Evolutionary conservation across 345 rosid genomes (phyloP).

Genomic region (Brassica incana): DNA sequence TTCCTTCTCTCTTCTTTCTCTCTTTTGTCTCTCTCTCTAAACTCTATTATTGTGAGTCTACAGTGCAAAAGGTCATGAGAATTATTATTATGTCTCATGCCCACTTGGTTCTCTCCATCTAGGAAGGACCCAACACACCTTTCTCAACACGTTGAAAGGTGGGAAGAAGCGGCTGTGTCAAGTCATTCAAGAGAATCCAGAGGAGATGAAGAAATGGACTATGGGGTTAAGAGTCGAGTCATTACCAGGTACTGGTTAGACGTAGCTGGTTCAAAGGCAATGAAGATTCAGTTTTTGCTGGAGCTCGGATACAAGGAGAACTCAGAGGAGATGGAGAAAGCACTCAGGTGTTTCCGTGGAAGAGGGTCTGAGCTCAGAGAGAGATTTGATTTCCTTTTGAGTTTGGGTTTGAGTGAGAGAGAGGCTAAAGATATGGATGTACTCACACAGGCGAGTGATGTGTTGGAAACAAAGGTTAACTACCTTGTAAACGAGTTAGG

Average conservation of each 20-base stretch:
- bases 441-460: slow-evolving; percentile 50
- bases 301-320: slow-evolving; percentile 54
- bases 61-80: too few relatives aligned
- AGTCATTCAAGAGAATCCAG: slow-evolving; percentile 61
- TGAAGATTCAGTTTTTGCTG: slow-evolving; percentile 61
- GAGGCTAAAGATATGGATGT: slow-evolving; percentile 61
- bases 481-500: slow-evolving; percentile 56
- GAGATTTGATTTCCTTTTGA: slow-evolving; percentile 63
- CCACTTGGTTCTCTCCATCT: too few relatives aligned
- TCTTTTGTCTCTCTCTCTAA: too few relatives aligned
- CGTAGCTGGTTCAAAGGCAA: slow-evolving; percentile 20
- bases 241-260: slow-evolving; percentile 42
- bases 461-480: slow-evolving; percentile 56
- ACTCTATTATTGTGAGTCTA: too few relatives aligned
- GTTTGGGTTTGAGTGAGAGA: slow-evolving; percentile 55
- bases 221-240: slow-evolving; percentile 48
- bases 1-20: too few relatives aligned
- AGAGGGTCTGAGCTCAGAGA: slow-evolving; percentile 60
- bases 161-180: slow-evolving; percentile 61
- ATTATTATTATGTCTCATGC: too few relatives aligned
- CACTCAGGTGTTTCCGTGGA: slow-evolving; percentile 62
- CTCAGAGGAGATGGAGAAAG: slow-evolving; percentile 39
- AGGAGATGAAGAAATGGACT: slow-evolving; percentile 65
- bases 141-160: slow-evolving; percentile 47
- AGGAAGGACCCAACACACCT: too few relatives aligned